These are phyloP conservation scores for Aspergillus pseudoterreus DNA, from an alignment of 2,329 filamentous ascomycete species.

Conservation along the genomic window DNA sequence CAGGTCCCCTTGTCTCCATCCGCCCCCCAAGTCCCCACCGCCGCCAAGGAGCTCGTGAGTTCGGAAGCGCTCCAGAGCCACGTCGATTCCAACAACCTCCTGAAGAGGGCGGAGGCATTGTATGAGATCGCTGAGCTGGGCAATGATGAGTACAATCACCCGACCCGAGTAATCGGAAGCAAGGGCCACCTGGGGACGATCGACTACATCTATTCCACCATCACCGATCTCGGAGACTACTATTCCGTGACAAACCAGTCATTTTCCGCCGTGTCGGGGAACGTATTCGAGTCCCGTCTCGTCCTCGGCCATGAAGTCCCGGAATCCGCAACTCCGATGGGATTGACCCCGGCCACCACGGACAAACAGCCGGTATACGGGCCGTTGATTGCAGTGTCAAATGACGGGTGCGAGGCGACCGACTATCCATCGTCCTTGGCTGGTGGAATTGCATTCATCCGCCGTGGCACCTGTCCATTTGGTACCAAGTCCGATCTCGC, in stretches of 20 bases:
- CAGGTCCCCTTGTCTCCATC: no score
- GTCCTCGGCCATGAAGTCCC: slow-evolving; percentile 55
- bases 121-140: slow-evolving; percentile 60
- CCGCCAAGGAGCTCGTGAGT: slow-evolving; percentile 40
- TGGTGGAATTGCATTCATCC: slow-evolving; percentile 67
- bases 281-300: slow-evolving; percentile 58
- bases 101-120: slow-evolving; percentile 57
- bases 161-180: slow-evolving; percentile 68
- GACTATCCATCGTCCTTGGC: slow-evolving; percentile 59
- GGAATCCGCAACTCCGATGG: slow-evolving; percentile 56
- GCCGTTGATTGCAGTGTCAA: slow-evolving; percentile 44
- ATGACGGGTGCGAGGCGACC: slow-evolving; percentile 59
- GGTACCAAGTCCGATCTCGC: slow-evolving; percentile 67
- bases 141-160: slow-evolving; percentile 61
- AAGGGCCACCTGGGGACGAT: slow-evolving; percentile 60
- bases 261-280: slow-evolving; percentile 59
- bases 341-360: slow-evolving; percentile 54
- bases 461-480: slow-evolving; percentile 67
- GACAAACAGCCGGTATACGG: slow-evolving; percentile 46
- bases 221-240: slow-evolving; percentile 38
- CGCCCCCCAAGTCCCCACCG: no score
- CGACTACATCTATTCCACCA: slow-evolving; percentile 57
- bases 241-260: slow-evolving; percentile 47
- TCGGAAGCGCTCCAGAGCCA: slow-evolving; percentile 39
- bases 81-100: slow-evolving; percentile 55